Conservation (phyloP, 345 rosid species). For the Cardamine resedifolia region DNA sequence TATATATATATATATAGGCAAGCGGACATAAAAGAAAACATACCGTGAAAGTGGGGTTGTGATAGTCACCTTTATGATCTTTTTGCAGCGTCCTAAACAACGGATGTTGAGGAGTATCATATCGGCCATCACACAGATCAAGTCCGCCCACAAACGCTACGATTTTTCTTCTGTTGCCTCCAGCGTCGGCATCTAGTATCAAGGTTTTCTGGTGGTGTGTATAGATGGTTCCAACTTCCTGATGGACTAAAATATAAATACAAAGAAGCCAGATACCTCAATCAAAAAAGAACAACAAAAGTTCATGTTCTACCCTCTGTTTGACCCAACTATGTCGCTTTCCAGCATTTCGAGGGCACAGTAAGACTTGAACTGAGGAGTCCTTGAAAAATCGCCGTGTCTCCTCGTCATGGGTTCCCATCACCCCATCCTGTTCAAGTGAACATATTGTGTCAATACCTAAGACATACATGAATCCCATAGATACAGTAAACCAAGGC, state of each 20-base stretch:
- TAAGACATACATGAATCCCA: neutral
- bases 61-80: constrained; percentile 82
- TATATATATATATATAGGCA: no score
- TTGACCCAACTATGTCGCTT: constrained; percentile 88
- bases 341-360: constrained; percentile 94
- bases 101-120: constrained; percentile 84
- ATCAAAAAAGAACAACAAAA: constrained; percentile 3
- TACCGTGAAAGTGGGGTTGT: constrained; percentile 90
- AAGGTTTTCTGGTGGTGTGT: constrained; percentile 96
- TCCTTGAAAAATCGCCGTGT: constrained; percentile 89
- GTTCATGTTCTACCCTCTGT: constrained; percentile 57
- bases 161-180: constrained; percentile 67
- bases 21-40: constrained; percentile 3
- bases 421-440: constrained; percentile 73
- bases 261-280: constrained; percentile 10
- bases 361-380: constrained; percentile 90
- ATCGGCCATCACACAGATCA: constrained; percentile 93
- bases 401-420: constrained; percentile 99
- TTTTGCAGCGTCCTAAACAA: constrained; percentile 70
- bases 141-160: constrained; percentile 96
- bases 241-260: constrained; percentile 24
- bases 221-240: constrained; percentile 93
- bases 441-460: constrained; percentile 11
- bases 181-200: constrained; percentile 93
- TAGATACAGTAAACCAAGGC: neutral